A percentile compares a stretch with the other conserved stretches of the same genome.
Evolutionary conservation across 306 rosid genomes (phyloP).

Genomic region (Cicer arietinum): DNA sequence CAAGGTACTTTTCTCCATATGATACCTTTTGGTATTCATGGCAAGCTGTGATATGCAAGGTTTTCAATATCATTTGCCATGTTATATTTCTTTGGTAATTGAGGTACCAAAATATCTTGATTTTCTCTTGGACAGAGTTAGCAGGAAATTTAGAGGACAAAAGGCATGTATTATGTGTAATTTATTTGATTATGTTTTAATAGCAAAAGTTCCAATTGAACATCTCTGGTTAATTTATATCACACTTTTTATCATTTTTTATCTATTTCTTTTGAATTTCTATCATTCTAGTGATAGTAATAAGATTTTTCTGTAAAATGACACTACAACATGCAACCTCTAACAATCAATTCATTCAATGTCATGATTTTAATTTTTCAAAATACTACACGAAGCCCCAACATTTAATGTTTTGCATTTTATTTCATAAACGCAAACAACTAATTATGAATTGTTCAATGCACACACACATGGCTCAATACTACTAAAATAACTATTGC

Average conservation of each 20-base stretch:
- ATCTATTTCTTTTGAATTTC: background rate
- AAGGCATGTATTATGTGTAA: background rate
- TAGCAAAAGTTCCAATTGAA: background rate
- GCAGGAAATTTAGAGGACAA: background rate
- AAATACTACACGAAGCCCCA: too few species aligned
- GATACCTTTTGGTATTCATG: background rate
- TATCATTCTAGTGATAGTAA: too few species aligned
- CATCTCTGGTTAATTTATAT: background rate
- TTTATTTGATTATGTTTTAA: background rate
- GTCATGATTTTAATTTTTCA: too few species aligned
- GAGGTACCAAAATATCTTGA: background rate
- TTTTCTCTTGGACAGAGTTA: background rate
- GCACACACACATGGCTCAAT: too few species aligned
- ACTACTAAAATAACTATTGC: too few species aligned
- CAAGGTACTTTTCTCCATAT: conserved; percentile 6
- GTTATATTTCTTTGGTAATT: background rate
- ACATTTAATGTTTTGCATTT: too few species aligned
- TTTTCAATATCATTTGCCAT: background rate
- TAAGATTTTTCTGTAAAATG: too few species aligned
- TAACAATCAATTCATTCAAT: too few species aligned
- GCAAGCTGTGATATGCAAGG: background rate
- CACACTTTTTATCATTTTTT: background rate
- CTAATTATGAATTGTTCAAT: too few species aligned
- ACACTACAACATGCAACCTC: too few species aligned
- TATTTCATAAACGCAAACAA: too few species aligned